Conservation (phyloP, 805 yeast species). For the Candida chauliodis region DNA sequence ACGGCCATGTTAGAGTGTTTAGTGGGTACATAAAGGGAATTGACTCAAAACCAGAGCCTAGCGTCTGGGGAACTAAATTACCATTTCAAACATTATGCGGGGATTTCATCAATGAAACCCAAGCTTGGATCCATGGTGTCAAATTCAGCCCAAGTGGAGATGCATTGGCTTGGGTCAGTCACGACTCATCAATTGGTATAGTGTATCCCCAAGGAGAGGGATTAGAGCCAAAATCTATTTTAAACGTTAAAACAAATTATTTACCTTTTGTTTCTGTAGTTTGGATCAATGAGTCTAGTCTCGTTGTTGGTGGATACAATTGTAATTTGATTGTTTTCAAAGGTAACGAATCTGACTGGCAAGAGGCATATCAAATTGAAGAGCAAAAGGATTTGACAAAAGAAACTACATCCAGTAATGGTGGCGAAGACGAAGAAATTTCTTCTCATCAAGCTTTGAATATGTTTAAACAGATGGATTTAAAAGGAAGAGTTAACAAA, state of each 20-base stretch:
- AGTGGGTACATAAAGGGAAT: slow-evolving; percentile 86
- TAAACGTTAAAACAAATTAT: slow-evolving; percentile 58
- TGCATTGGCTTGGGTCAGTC: slow-evolving; percentile 75
- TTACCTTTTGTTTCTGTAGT: slow-evolving; percentile 78
- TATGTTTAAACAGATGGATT: slow-evolving; percentile 93
- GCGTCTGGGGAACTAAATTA: slow-evolving; percentile 91
- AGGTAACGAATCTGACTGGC: slow-evolving; percentile 65
- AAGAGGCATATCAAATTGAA: slow-evolving; percentile 57
- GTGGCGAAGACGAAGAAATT: slow-evolving; percentile 43
- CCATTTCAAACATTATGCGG: slow-evolving; percentile 93
- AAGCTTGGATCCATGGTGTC: slow-evolving; percentile 92
- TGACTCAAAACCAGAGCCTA: slow-evolving; percentile 75
- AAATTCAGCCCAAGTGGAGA: slow-evolving; percentile 79
- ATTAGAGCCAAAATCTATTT: slow-evolving; percentile 57
- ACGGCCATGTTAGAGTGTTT: slow-evolving; percentile 87
- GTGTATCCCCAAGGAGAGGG: slow-evolving; percentile 73
- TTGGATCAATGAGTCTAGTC: slow-evolving; percentile 62
- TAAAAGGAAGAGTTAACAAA: slow-evolving; percentile 74
- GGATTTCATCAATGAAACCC: slow-evolving; percentile 63
- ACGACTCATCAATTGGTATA: slow-evolving; percentile 79
- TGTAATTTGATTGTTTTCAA: slow-evolving; percentile 84
- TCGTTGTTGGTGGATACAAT: slow-evolving; percentile 89
- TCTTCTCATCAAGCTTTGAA: slow-evolving; percentile 77
- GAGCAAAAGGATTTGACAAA: slow-evolving; percentile 37
- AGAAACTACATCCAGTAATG: slow-evolving; percentile 40